Percentiles rank a stretch among this genome's conserved stretches.
Conservation (phyloP, 2,329 filamentous ascomycete species). For the Aspergillus sp. region DNA sequence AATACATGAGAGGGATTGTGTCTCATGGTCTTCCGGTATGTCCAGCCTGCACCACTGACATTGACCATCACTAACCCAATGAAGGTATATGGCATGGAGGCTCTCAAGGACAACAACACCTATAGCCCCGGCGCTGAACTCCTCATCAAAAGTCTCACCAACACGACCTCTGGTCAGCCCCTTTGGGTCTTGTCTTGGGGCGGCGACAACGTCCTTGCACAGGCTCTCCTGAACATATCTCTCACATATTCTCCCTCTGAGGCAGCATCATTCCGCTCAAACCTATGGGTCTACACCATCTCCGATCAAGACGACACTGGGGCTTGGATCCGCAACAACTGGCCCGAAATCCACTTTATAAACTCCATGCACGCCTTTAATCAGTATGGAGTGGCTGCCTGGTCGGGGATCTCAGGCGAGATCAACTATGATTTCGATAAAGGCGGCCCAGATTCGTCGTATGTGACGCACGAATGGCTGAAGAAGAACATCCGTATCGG, state of each 20-base stretch:
- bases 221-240: conserved; percentile 46
- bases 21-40: conserved; percentile 44
- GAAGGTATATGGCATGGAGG: conserved; percentile 35
- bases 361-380: conserved; percentile 59
- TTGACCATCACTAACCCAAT: conserved; percentile 5
- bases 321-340: conserved; percentile 57
- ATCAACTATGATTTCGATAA: conserved; percentile 50
- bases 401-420: conserved; percentile 59
- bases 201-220: conserved; percentile 56
- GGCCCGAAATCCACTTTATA: conserved; percentile 60
- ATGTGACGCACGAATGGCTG: conserved; percentile 56
- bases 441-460: conserved; percentile 52
- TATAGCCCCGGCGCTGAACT: conserved; percentile 49
- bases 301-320: conserved; percentile 63
- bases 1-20: conserved; percentile 40
- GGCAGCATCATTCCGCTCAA: conserved; percentile 40
- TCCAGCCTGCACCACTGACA: conserved; percentile 1
- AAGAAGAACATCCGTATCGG: conserved; percentile 57
- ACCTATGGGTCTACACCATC: conserved; percentile 57
- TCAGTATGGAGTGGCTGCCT: conserved; percentile 56
- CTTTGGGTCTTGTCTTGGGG: conserved; percentile 59
- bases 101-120: conserved; percentile 32
- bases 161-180: conserved; percentile 41
- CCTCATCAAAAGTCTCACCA: conserved; percentile 44
- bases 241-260: conserved; percentile 26